Evolutionary conservation across 78 protist species (phyloP).

Genomic region (Polysphondylium violaceum): DNA sequence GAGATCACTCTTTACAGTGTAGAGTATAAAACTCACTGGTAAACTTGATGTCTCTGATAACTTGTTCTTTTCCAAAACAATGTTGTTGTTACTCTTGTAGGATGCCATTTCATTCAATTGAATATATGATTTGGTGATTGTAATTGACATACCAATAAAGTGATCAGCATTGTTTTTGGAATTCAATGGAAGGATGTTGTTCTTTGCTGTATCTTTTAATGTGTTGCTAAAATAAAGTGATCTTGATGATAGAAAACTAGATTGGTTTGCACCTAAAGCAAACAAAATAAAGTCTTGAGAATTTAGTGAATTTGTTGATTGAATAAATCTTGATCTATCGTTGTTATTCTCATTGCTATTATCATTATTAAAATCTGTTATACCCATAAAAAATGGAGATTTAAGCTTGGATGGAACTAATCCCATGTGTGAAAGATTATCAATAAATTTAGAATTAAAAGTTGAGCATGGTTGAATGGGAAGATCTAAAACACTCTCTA

Average conservation of each 20-base stretch:
- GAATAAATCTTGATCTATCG: background rate
- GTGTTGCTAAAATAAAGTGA: too few species aligned
- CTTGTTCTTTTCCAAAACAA: too few species aligned
- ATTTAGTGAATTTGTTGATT: background rate
- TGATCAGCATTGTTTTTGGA: too few species aligned
- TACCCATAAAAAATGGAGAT: background rate
- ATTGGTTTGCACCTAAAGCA: background rate
- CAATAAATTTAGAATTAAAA: background rate
- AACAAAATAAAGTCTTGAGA: background rate
- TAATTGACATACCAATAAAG: background rate
- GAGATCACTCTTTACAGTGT: too few species aligned
- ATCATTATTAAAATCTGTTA: background rate
- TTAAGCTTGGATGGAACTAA: constrained; percentile 14
- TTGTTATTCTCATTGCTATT: background rate
- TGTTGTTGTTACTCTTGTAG: too few species aligned
- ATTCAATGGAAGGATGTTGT: too few species aligned
- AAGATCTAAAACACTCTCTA: constrained; percentile 23
- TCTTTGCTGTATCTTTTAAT: too few species aligned
- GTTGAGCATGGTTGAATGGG: constrained; percentile 32
- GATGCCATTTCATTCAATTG: too few species aligned
- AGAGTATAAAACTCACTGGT: too few species aligned
- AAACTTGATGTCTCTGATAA: too few species aligned
- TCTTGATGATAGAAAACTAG: too few species aligned
- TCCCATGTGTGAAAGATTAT: constrained; percentile 64
- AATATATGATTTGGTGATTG: background rate